phyloP scores from a whole-genome alignment of 352 stramenopile species.

The Halophytophthora batemanensis region DNA sequence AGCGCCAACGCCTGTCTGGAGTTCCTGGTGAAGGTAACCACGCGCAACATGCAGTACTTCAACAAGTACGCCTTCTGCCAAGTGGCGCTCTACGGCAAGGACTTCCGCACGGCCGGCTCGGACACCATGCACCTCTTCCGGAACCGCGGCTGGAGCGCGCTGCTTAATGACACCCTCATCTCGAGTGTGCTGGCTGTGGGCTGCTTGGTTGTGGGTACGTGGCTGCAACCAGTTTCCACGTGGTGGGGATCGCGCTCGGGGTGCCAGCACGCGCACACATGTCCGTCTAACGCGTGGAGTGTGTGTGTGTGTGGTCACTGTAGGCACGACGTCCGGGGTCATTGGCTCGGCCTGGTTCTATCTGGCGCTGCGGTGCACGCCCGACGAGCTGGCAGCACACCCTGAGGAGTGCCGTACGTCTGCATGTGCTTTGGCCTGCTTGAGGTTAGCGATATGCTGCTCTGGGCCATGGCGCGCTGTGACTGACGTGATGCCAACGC shows the following conservation, averaged over 20 bases:
- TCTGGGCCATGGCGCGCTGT: too few relatives aligned
- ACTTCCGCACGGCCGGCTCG: conserved; percentile 65
- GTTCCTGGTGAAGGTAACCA: conserved; percentile 68
- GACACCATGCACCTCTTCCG: conserved; percentile 84
- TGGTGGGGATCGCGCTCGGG: too few relatives aligned
- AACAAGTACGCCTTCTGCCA: conserved; percentile 90
- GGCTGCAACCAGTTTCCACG: too few relatives aligned
- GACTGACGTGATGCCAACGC: too few relatives aligned
- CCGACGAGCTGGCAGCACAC: conserved; percentile 32
- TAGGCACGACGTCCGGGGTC: conserved; percentile 67
- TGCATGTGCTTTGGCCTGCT: conserved; percentile 4
- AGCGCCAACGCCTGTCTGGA: conserved; percentile 81
- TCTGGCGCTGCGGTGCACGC: conserved; percentile 65
- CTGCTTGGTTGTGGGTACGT: conserved; percentile 72
- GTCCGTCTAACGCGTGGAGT: too few relatives aligned
- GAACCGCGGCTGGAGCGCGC: conserved; percentile 69
- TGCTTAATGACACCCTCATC: conserved; percentile 81
- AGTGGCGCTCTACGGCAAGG: conserved; percentile 82
- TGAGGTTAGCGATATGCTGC: too few relatives aligned
- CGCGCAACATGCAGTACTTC: conserved; percentile 76
- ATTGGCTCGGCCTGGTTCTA: conserved; percentile 74
- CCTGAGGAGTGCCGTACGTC: conserved; percentile 62
- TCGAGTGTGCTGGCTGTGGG: conserved; percentile 73
- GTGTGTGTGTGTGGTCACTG: too few relatives aligned
- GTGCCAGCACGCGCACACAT: too few relatives aligned